Percentiles rank a stretch among this genome's conserved stretches.
These are phyloP conservation scores for Kappamyces sp. DNA, from an alignment of 192 early-diverging fungal genomes.

Conservation along the genomic window DNA sequence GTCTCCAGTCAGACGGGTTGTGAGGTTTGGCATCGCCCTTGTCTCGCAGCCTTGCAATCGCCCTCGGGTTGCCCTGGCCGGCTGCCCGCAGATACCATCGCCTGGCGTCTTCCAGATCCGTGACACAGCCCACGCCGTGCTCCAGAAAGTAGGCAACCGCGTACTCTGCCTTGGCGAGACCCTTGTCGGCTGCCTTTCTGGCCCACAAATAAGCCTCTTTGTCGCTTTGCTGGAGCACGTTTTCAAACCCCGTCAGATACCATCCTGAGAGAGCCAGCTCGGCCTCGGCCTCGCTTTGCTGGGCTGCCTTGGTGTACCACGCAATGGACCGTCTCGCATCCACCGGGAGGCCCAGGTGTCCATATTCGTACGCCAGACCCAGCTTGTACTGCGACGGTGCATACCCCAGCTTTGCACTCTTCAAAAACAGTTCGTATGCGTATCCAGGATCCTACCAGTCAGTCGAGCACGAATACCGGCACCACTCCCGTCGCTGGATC, in stretches of 20 bases:
- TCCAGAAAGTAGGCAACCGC: slow-evolving; percentile 95
- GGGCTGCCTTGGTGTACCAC: slow-evolving; percentile 93
- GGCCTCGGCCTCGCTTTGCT: slow-evolving; percentile 83
- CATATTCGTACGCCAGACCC: slow-evolving; percentile 92
- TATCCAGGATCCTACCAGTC: slow-evolving; percentile 67
- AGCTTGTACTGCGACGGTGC: slow-evolving; percentile 87
- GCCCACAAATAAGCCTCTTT: slow-evolving; percentile 98
- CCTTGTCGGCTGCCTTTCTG: slow-evolving; percentile 90
- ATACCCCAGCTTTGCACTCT: slow-evolving; percentile 90
- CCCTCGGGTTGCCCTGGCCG: slow-evolving; percentile 76
- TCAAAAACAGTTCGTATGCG: slow-evolving; percentile 86
- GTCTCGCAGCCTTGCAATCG: slow-evolving; percentile 77
- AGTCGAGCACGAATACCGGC: slow-evolving; percentile 15
- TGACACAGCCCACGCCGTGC: slow-evolving; percentile 76
- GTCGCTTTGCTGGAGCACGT: slow-evolving; percentile 82
- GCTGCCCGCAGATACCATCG: slow-evolving; percentile 84
- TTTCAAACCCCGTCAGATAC: slow-evolving; percentile 95
- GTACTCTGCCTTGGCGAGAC: slow-evolving; percentile 91
- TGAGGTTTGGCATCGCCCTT: slow-evolving; percentile 24
- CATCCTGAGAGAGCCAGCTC: slow-evolving; percentile 94
- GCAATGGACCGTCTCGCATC: slow-evolving; percentile 87
- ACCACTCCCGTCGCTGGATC: slow-evolving; percentile 28
- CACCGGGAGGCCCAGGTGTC: slow-evolving; percentile 76
- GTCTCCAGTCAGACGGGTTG: slow-evolving; percentile 13
- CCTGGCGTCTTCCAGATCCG: slow-evolving; percentile 76